phyloP scores from a whole-genome alignment of 345 rosid species.

The Eucalyptus tenuipes region DNA sequence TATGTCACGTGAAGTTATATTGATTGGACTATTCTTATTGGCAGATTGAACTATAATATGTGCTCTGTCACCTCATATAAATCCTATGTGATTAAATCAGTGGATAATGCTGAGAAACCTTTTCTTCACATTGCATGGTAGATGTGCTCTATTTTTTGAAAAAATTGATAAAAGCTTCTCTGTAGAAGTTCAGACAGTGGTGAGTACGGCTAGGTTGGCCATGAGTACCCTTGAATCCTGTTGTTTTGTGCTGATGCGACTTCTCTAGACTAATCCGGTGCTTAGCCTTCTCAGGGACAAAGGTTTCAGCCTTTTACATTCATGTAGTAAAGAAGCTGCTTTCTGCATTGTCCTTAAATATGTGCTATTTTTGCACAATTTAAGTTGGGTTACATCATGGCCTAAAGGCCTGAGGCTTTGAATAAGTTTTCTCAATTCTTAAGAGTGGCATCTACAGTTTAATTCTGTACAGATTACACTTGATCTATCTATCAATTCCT shows the following conservation, averaged over 20 bases:
- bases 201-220: not conserved
- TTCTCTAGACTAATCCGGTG: not conserved
- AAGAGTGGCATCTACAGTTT: not conserved
- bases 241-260: not conserved
- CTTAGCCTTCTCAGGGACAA: not conserved
- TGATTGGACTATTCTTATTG: not conserved
- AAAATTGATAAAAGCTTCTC: not conserved
- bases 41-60: not conserved
- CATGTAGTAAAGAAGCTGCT: not conserved
- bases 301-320: not conserved
- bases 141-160: not conserved
- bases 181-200: not conserved
- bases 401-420: not conserved
- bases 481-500: not conserved
- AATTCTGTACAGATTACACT: not conserved
- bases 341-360: not conserved
- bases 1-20: not conserved
- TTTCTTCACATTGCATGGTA: not conserved
- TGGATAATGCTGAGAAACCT: not conserved
- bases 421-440: not conserved
- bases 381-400: not conserved
- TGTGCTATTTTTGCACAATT: not conserved
- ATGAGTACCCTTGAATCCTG: not conserved
- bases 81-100: not conserved
- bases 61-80: not conserved